Conservation (phyloP, 345 rosid genomes). For the Carallia brachiata region DNA sequence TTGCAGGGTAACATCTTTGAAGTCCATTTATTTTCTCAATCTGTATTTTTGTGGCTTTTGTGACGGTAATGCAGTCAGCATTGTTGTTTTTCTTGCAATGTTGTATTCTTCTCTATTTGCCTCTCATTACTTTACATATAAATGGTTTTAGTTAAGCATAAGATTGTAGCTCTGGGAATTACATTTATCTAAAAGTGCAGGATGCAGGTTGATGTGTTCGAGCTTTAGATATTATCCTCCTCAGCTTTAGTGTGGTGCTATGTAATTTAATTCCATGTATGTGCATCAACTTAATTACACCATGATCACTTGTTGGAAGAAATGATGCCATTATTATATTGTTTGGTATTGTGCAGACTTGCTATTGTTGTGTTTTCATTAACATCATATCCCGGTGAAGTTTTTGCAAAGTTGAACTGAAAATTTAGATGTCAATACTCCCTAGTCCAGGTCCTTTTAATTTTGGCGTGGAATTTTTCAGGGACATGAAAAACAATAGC, state of each 20-base stretch:
- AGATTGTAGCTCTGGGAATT: background rate
- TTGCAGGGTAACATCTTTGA: constrained; percentile 21
- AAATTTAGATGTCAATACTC: too few species aligned
- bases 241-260: background rate
- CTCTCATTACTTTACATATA: background rate
- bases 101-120: background rate
- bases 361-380: too few species aligned
- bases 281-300: too few species aligned
- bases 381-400: too few species aligned
- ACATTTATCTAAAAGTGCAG: constrained; percentile 9
- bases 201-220: constrained; percentile 25
- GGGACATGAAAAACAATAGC: too few species aligned
- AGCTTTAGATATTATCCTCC: background rate
- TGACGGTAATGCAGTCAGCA: constrained; percentile 9
- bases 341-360: too few species aligned
- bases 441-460: too few species aligned
- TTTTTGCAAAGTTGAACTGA: too few species aligned
- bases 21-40: constrained; percentile 16
- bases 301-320: too few species aligned
- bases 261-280: background rate
- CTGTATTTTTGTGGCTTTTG: constrained; percentile 17
- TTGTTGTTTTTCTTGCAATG: background rate
- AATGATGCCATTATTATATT: too few species aligned
- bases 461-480: too few species aligned
- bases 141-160: background rate